A percentile compares a stretch with the other conserved stretches of the same genome.
phyloP scores from a whole-genome alignment of 306 rosid genomes.

The Quercus dentata region DNA sequence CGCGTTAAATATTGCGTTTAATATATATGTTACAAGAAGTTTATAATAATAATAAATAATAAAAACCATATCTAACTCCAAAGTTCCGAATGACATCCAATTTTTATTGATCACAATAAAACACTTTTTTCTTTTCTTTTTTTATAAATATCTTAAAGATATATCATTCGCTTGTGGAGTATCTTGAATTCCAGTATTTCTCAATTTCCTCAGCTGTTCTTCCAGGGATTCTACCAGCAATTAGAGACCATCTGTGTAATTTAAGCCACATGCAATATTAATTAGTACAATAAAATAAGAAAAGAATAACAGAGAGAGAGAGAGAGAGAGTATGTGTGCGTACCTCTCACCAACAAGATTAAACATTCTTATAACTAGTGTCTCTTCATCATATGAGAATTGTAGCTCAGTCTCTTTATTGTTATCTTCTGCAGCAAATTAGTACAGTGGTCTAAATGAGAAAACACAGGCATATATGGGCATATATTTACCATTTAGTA shows the following conservation, averaged over 20 bases:
- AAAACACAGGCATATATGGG: not conserved
- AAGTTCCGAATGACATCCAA: not conserved
- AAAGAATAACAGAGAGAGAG: not conserved
- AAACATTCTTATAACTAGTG: not conserved
- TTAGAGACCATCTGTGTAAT: conserved; percentile 1
- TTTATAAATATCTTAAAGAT: not conserved
- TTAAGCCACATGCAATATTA: not conserved
- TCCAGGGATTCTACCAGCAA: conserved; percentile 13
- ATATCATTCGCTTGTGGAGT: not conserved
- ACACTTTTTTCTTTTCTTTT: not conserved
- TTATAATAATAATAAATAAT: no score
- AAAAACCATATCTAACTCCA: not conserved
- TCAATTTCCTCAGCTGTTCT: conserved; percentile 9
- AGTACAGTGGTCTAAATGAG: not conserved
- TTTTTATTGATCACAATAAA: not conserved
- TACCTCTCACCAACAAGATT: conserved; percentile 8
- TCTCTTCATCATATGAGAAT: not conserved
- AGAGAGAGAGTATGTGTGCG: not conserved
- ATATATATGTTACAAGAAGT: no score
- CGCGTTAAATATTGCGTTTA: not conserved
- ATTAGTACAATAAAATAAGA: not conserved
- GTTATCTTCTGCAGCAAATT: not conserved
- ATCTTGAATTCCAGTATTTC: conserved; percentile 7
- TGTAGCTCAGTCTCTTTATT: not conserved
- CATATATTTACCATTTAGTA: not conserved